Conservation (phyloP, 805 yeast genomes). For the Cyberlindnera saturnus region DNA sequence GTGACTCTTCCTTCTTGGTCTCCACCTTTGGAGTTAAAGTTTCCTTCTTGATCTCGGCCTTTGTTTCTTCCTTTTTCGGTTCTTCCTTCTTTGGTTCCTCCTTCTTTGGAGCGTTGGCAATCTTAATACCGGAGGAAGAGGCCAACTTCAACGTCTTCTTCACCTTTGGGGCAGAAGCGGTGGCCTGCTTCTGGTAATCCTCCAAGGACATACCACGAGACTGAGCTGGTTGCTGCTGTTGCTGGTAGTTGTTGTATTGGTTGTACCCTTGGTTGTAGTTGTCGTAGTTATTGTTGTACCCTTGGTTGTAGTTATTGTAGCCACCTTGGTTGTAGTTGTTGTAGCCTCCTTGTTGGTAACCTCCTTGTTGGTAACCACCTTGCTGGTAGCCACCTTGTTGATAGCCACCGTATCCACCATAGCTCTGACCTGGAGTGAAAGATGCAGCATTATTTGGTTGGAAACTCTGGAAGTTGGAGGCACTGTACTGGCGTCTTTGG, state of each 20-base stretch:
- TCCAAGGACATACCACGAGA: slow-evolving; percentile 68
- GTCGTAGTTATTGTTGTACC: slow-evolving; percentile 14
- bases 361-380: slow-evolving; percentile 18
- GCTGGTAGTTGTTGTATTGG: slow-evolving; percentile 25
- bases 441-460: slow-evolving; percentile 36
- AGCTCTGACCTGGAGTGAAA: slow-evolving; percentile 33
- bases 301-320: slow-evolving; percentile 10
- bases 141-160: slow-evolving; percentile 66
- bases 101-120: slow-evolving; percentile 44
- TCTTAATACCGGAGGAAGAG: slow-evolving; percentile 57
- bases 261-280: slow-evolving; percentile 9
- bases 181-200: slow-evolving; percentile 64
- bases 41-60: slow-evolving; percentile 5
- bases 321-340: slow-evolving; percentile 3
- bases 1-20: slow-evolving; percentile 25
- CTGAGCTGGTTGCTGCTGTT: slow-evolving; percentile 24
- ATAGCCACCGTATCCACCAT: slow-evolving; percentile 21
- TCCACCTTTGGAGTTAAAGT: slow-evolving; percentile 21
- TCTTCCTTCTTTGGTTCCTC: slow-evolving; percentile 27
- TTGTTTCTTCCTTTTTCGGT: slow-evolving; percentile 22
- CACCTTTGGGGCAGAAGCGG: slow-evolving; percentile 27
- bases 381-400: slow-evolving; percentile 16
- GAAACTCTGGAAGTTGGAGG: slow-evolving; percentile 43
- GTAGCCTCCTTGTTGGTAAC: slow-evolving; percentile 4
- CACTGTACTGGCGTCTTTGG: slow-evolving; percentile 38